Percentiles rank a stretch among this genome's conserved stretches.
phyloP scores from a whole-genome alignment of 768 basidiomycete species.

The Sporobolomyces roseus region DNA sequence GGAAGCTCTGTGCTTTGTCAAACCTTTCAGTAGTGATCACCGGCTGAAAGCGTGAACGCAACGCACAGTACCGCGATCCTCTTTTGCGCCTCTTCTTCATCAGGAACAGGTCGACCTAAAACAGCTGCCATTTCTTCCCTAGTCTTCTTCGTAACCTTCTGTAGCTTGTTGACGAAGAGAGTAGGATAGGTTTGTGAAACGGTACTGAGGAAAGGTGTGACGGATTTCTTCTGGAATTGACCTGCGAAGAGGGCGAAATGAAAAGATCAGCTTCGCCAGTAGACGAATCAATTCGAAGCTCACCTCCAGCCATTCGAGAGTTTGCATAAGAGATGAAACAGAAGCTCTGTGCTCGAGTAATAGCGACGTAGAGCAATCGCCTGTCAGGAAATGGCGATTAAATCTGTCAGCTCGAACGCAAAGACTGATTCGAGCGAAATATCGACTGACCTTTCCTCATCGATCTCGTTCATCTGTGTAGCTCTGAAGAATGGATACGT shows the following conservation, averaged over 20 bases:
- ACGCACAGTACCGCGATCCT: conserved; percentile 58
- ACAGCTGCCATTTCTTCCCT: conserved; percentile 58
- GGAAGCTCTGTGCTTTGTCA: not conserved
- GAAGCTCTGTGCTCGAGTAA: conserved; percentile 74
- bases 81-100: conserved; percentile 53
- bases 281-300: not conserved
- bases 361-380: conserved; percentile 80
- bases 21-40: not conserved
- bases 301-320: conserved; percentile 47
- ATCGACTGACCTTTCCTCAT: conserved; percentile 68
- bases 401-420: no score
- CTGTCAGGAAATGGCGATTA: conserved; percentile 55
- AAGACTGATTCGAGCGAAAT: no score
- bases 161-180: conserved; percentile 55
- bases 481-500: conserved; percentile 69
- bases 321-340: conserved; percentile 45
- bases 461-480: conserved; percentile 59
- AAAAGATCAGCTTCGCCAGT: no score
- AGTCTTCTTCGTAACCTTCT: conserved; percentile 53
- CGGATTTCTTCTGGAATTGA: conserved; percentile 54
- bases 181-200: conserved; percentile 52
- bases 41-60: not conserved
- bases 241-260: no score
- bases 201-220: conserved; percentile 61
- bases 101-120: conserved; percentile 54